Evolutionary conservation across 352 stramenopile species (phyloP), one percentile per base, ranked within the genome.

Genomic region (Phytophthora colocasiae): DNA sequence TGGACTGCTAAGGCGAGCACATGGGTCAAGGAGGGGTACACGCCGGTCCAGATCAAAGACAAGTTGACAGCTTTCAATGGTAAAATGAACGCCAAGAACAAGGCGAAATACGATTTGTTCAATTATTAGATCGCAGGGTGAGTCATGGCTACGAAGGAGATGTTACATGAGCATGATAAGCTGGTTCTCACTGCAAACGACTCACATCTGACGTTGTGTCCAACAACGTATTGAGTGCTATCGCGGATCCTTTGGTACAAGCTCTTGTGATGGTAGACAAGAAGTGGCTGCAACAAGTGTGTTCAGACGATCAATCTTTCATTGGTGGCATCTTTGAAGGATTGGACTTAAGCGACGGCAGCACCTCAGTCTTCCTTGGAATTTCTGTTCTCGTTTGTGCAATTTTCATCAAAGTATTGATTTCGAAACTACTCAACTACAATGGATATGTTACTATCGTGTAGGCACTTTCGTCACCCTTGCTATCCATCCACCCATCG

Each of bases 371-470:
- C 0, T 44, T 58, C 14, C 63, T 26, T 22, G 15, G 17, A 10
- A 10, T 19, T 19, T 49, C 32, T 49, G 3, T 49, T 32, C 43
- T 32, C 17, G 43, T 34, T 34, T 34, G 31, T 36, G 31, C 9
- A 8, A 10, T 36, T 12, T 36, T 36, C 31, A 93, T 58, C 36
- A 98, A 83, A n/a, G 83, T 72, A 40, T 69, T 96, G 12, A 83
- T 98, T 43, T 85, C 87, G 34, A 87, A 87, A 43, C 70, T 92
- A 15, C 91, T 96, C 26, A 83, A 93, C 58, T 90, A 89, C 65
- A 96, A 96, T 69, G 87, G 87, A 53, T 93, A 96, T 49, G 31
- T 97, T 22, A 87, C 90, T 38, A 97, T 97, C 45, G 10, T 24
- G 78, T 96, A 48, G 93, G 93, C 48, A 69, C 60, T 24, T 68